These are phyloP conservation scores for Verruconis gallopava DNA, from an alignment of 2,329 filamentous ascomycete genomes.

Conservation along the genomic window DNA sequence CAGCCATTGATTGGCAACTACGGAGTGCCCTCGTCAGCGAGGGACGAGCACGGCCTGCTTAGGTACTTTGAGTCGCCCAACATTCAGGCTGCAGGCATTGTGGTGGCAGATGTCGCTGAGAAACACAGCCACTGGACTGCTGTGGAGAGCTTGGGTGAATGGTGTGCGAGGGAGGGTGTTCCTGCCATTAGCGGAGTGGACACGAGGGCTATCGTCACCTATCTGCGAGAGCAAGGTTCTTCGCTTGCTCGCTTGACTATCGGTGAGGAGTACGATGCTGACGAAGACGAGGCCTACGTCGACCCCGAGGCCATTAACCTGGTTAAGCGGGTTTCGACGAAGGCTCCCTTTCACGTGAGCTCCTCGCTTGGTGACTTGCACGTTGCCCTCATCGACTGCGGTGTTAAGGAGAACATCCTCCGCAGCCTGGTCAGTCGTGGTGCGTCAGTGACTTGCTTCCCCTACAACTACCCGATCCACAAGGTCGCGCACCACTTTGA, in stretches of 20 bases:
- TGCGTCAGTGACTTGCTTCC: constrained; percentile 85
- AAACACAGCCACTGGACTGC: constrained; percentile 98
- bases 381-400: constrained; percentile 90
- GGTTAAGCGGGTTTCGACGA: constrained; percentile 92
- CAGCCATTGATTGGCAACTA: constrained; percentile 98
- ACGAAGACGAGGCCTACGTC: constrained; percentile 91
- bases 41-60: constrained; percentile 79
- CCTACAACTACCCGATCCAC: constrained; percentile 94
- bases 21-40: constrained; percentile 74
- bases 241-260: constrained; percentile 89
- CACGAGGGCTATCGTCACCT: constrained; percentile 90
- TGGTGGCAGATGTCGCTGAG: constrained; percentile 86
- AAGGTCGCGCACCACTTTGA: constrained; percentile 97
- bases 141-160: constrained; percentile 81
- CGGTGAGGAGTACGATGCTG: constrained; percentile 95
- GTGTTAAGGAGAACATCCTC: constrained; percentile 99
- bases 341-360: constrained; percentile 91
- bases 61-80: constrained; percentile 98
- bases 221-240: constrained; percentile 90
- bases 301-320: constrained; percentile 96
- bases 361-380: constrained; percentile 74
- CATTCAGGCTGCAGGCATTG: constrained; percentile 90
- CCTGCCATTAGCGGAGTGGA: constrained; percentile 95
- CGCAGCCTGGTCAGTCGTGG: constrained; percentile 86
- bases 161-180: constrained; percentile 93